A percentile compares a stretch with the other conserved stretches of the same genome.
Conservation (phyloP, 495 filamentous ascomycete genomes). For the Durotheca rogersii region DNA sequence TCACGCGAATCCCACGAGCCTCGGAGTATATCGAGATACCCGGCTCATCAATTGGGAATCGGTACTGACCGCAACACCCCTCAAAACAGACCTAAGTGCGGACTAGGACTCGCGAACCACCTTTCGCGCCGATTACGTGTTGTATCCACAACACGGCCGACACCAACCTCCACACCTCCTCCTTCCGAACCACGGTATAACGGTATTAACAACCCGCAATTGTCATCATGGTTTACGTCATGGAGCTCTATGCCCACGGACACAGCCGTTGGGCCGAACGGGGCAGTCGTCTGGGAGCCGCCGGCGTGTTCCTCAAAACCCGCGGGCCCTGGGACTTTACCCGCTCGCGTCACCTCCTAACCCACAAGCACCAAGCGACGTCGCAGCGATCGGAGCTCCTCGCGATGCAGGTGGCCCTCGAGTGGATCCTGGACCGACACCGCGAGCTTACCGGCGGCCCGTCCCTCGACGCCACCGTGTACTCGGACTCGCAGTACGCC, state of each 20-base stretch:
- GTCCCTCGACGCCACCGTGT: conserved; percentile 21
- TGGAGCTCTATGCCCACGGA: conserved; percentile 45
- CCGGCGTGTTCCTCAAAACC: conserved; percentile 36
- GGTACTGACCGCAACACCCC: too few species aligned
- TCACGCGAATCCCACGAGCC: too few species aligned
- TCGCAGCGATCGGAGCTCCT: conserved; percentile 45
- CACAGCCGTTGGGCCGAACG: conserved; percentile 39
- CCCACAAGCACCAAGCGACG: conserved; percentile 30
- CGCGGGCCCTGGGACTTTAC: neutral
- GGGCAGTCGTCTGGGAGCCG: conserved; percentile 41
- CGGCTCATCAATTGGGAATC: too few species aligned
- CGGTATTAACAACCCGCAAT: too few species aligned
- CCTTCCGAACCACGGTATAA: too few species aligned
- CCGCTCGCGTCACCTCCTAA: neutral
- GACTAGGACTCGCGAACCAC: too few species aligned
- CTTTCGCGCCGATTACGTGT: too few species aligned
- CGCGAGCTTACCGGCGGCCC: conserved; percentile 13
- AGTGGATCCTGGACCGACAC: conserved; percentile 36
- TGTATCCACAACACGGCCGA: too few species aligned
- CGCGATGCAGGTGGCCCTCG: conserved; percentile 42
- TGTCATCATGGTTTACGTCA: conserved; percentile 47
- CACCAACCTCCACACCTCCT: too few species aligned
- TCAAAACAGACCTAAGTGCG: too few species aligned
- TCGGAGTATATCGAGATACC: too few species aligned
- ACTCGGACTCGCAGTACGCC: conserved; percentile 39